Evolutionary conservation across 371 early-diverging fungal species (phyloP), one percentile per base, ranked within the genome.

Genomic region (Dinochytrium kinnereticum): DNA sequence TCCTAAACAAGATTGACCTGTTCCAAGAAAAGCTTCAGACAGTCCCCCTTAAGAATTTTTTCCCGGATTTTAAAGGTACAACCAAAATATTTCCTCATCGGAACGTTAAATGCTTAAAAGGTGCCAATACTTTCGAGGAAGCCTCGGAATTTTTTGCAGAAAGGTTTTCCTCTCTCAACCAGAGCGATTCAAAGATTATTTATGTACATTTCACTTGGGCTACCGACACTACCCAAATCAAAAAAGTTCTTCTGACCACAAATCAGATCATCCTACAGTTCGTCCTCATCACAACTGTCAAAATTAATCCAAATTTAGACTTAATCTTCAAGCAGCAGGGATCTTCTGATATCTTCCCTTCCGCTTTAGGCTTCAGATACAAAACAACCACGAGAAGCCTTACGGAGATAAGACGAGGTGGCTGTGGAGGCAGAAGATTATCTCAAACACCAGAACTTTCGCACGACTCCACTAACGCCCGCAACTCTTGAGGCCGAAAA

Each of bases 141-240:
- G 76, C 76, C 5, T 67, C 76, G 15, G 68, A 76, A 26, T 76
- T 71, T 51, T 71, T 76, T 44, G 66, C 66, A 49, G 70, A 76
- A 71, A 57, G 76, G 24, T 76, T 76, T 69, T 71, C 70, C 1
- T 76, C 76, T 2, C 64, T 76, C 24, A 76, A 76, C 53, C 76
- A 76, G 39, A 66, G 53, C 21, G 76, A 76, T 38, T 34, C 70
- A 30, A 75, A 75, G 51, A 61, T 59, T 21, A 75, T 75, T 3
- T 75, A 70, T 61, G 55, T 50, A 7, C 75, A 75, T 55, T 75
- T 70, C 70, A 75, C 75, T 1, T 97, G 96, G 78, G 98, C 98
- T 1, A 98, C 98, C 13, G 98, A 98, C 83, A 98, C 98, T n/a
- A 90, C 90, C 53, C 96, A 98, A 84, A 95, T 98, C 75, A 93